phyloP scores from a whole-genome alignment of 1,284 basidiomycete species.

The Marasmius tenuissimus region DNA sequence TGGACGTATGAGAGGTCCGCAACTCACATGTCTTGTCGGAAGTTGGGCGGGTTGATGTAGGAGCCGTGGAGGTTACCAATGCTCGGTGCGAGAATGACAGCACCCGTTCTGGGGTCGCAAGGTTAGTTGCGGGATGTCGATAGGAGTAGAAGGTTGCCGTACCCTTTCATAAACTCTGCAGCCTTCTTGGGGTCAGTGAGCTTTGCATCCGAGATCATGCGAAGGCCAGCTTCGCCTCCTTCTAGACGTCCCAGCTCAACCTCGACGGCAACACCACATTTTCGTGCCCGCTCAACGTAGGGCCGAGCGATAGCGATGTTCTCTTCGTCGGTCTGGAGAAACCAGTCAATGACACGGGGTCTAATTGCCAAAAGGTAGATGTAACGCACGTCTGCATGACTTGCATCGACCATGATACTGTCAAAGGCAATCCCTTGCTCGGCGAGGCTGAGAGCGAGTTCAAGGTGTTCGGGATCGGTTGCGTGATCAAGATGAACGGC shows the following conservation, averaged over 20 bases:
- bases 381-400: slow-evolving; percentile 40
- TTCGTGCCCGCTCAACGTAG: slow-evolving; percentile 43
- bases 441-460: slow-evolving; percentile 44
- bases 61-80: slow-evolving; percentile 50
- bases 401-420: slow-evolving; percentile 53
- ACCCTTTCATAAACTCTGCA: slow-evolving; percentile 42
- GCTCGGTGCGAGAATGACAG: slow-evolving; percentile 45
- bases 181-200: slow-evolving; percentile 47
- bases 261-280: slow-evolving; percentile 43
- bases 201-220: slow-evolving; percentile 47
- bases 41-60: slow-evolving; percentile 46
- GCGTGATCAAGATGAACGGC: slow-evolving; percentile 51
- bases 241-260: slow-evolving; percentile 54
- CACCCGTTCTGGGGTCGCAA: slow-evolving; percentile 35
- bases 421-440: slow-evolving; percentile 49
- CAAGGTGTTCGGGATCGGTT: slow-evolving; percentile 46
- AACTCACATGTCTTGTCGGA: slow-evolving; percentile 44
- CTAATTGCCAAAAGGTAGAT: neutral
- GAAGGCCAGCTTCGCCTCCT: slow-evolving; percentile 48
- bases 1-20: neutral
- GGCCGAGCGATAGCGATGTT: slow-evolving; percentile 47
- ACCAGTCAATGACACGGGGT: neutral
- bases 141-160: neutral
- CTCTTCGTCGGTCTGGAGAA: slow-evolving; percentile 44
- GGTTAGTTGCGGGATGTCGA: too few relatives aligned